Evolutionary conservation across 2,329 filamentous ascomycete species (phyloP).

Genomic region (Aspergillus unguis): DNA sequence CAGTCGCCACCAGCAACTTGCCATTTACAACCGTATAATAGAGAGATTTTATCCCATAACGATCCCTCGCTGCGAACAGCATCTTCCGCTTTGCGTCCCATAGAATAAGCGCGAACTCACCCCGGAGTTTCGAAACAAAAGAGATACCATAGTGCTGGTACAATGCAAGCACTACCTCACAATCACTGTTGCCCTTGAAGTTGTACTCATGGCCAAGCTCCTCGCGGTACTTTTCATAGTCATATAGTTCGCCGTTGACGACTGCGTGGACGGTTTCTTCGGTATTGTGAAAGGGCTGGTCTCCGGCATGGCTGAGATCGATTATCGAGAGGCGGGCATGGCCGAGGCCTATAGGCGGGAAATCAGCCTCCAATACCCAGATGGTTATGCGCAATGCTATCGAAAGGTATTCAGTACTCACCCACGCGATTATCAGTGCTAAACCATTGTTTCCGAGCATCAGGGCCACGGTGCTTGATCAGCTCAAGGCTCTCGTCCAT

Average conservation of each 20-base stretch:
- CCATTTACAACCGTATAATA: conserved; percentile 47
- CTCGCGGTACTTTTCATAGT: conserved; percentile 46
- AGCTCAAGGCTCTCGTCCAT: conserved; percentile 35
- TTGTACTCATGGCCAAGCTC: conserved; percentile 39
- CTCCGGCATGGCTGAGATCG: conserved; percentile 48
- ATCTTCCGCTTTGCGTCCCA: conserved; percentile 46
- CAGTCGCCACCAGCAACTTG: conserved; percentile 49
- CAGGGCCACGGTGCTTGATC: conserved; percentile 47
- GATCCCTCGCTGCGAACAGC: conserved; percentile 51
- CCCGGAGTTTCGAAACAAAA: conserved; percentile 48
- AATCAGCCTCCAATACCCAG: background rate
- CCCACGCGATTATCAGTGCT: conserved; percentile 43
- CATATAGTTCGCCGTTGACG: conserved; percentile 61
- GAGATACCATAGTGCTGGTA: conserved; percentile 50
- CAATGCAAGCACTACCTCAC: conserved; percentile 53
- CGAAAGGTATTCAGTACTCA: conserved; percentile 16
- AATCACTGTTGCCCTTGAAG: conserved; percentile 50
- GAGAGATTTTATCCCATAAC: conserved; percentile 58
- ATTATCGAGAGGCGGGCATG: conserved; percentile 55
- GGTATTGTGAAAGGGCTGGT: conserved; percentile 46
- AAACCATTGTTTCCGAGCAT: conserved; percentile 47
- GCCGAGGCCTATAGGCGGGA: conserved; percentile 39
- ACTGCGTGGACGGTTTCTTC: conserved; percentile 50
- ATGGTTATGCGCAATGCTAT: too few species aligned
- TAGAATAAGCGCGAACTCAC: conserved; percentile 55